These are phyloP conservation scores for Hysterium pulicare DNA, from an alignment of 2,329 filamentous ascomycete species.

Conservation along the genomic window DNA sequence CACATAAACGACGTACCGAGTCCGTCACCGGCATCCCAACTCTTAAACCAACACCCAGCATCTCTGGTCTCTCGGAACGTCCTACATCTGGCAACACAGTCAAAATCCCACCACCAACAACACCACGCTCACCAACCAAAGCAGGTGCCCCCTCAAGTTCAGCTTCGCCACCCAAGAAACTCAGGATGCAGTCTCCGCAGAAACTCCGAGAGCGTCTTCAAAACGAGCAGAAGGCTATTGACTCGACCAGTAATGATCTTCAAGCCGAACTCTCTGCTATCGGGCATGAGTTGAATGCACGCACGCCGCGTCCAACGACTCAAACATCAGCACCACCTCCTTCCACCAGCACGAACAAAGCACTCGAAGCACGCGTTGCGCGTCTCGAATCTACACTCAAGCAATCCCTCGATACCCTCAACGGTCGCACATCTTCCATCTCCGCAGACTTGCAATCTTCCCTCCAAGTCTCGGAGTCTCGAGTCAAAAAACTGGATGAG, in stretches of 20 bases:
- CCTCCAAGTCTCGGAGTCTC: constrained; percentile 70
- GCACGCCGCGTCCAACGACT: constrained; percentile 29
- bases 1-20: constrained; percentile 45
- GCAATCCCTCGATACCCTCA: constrained; percentile 32
- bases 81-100: constrained; percentile 50
- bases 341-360: constrained; percentile 14
- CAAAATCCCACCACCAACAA: constrained; percentile 54
- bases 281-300: constrained; percentile 68
- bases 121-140: constrained; percentile 28
- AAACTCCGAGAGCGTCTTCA: constrained; percentile 78
- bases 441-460: constrained; percentile 69
- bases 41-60: constrained; percentile 39
- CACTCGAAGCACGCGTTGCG: constrained; percentile 56
- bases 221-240: constrained; percentile 71
- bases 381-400: constrained; percentile 67
- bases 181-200: constrained; percentile 58
- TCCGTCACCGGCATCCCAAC: constrained; percentile 50
- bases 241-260: constrained; percentile 65
- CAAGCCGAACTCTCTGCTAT: constrained; percentile 77
- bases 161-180: constrained; percentile 18
- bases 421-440: constrained; percentile 45
- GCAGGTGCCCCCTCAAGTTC: constrained; percentile 15
- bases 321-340: constrained; percentile 26
- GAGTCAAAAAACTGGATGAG: constrained; percentile 79
- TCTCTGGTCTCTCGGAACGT: constrained; percentile 51